Evolutionary conservation across 768 basidiomycete species (phyloP).

Genomic region (Suillus spraguei): DNA sequence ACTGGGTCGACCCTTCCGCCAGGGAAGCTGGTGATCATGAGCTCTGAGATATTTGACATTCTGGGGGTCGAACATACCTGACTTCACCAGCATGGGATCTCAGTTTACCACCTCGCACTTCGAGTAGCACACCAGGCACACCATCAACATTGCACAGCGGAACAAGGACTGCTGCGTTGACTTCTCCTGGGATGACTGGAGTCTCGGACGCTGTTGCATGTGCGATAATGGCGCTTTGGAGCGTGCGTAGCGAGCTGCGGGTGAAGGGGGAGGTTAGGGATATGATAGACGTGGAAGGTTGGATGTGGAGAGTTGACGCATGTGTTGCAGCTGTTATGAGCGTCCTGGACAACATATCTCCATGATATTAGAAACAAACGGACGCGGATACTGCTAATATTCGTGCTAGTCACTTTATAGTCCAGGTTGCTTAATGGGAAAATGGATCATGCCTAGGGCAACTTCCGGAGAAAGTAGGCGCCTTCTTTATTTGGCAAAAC

Average conservation of each 20-base stretch:
- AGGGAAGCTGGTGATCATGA: conserved; percentile 58
- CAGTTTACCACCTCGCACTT: conserved; percentile 65
- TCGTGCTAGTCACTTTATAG: background rate
- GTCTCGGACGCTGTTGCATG: conserved; percentile 12
- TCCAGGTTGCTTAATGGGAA: background rate
- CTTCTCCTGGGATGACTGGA: conserved; percentile 29
- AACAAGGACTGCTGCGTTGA: conserved; percentile 71
- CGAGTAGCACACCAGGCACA: conserved; percentile 68
- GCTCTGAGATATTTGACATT: background rate
- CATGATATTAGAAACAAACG: conserved; percentile 17
- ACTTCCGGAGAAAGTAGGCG: no score
- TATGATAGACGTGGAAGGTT: conserved; percentile 19
- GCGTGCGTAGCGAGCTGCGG: conserved; percentile 30
- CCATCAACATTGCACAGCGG: conserved; percentile 76
- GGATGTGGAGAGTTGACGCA: conserved; percentile 10
- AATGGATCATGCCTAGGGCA: background rate
- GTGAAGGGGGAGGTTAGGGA: conserved; percentile 42
- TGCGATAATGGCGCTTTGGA: background rate
- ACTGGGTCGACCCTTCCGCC: conserved; percentile 70
- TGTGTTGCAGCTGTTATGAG: conserved; percentile 20
- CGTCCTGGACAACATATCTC: conserved; percentile 30
- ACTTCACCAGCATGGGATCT: conserved; percentile 82
- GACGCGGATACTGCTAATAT: background rate
- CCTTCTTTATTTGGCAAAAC: no score
- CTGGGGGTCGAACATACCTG: conserved; percentile 50